Evolutionary conservation across 2,329 filamentous ascomycete species (phyloP).

Genomic region (Pseudogymnoascus sp.): DNA sequence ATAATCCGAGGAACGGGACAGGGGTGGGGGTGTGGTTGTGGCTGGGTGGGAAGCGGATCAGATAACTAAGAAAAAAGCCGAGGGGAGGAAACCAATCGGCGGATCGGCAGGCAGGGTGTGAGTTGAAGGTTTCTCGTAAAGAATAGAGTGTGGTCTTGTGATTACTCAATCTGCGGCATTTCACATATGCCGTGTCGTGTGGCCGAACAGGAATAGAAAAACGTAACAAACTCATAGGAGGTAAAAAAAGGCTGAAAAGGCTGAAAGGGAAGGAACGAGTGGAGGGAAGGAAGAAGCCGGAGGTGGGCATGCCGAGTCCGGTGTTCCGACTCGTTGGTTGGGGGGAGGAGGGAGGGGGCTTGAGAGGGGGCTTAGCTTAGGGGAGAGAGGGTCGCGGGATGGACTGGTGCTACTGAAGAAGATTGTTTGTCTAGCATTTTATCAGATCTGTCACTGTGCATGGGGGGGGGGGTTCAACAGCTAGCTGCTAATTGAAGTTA

Average conservation of each 20-base stretch:
- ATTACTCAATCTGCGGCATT: background rate
- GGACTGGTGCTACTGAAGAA: background rate
- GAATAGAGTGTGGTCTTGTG: background rate
- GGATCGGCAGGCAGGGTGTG: background rate
- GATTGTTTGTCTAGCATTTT: background rate
- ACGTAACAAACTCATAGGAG: background rate
- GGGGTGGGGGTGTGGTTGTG: background rate
- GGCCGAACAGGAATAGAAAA: background rate
- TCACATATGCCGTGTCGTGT: background rate
- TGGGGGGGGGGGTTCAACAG: too few relatives aligned
- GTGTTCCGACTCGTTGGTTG: background rate
- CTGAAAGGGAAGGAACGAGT: background rate
- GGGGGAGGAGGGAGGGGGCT: too few relatives aligned
- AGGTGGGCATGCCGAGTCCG: background rate
- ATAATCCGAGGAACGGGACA: background rate
- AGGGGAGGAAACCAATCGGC: background rate
- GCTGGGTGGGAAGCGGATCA: background rate
- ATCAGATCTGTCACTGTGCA: background rate
- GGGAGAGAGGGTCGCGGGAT: too few relatives aligned
- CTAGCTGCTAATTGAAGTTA: too few relatives aligned
- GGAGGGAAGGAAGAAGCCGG: background rate
- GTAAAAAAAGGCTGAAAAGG: background rate
- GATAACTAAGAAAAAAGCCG: background rate
- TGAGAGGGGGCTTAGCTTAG: too few relatives aligned
- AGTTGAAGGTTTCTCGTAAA: background rate